Evolutionary conservation across 2,329 filamentous ascomycete species (phyloP).

Genomic region (Diaporthe citrichinensis): DNA sequence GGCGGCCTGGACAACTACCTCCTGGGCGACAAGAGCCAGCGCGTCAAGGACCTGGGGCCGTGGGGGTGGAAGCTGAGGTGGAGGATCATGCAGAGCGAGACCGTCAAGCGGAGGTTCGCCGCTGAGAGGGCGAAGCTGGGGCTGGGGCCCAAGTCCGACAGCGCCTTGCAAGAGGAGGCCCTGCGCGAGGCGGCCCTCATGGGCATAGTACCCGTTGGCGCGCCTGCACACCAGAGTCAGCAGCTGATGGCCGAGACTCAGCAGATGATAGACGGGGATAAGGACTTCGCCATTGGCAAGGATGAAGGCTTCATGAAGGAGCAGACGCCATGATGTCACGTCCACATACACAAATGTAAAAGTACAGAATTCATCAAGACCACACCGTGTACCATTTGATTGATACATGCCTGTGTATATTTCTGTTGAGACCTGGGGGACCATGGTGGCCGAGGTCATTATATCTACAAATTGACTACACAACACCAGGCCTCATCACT

Average conservation of each 20-base stretch:
- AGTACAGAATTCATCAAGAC: not conserved
- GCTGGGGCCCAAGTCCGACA: conserved; percentile 65
- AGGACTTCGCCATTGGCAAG: conserved; percentile 55
- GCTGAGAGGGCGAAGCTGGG: conserved; percentile 76
- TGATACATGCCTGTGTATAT: conserved; percentile 3
- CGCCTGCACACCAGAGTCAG: conserved; percentile 22
- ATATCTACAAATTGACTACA: conserved; percentile 9
- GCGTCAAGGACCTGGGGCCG: conserved; percentile 89
- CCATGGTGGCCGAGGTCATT: not conserved
- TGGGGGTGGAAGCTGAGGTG: conserved; percentile 92
- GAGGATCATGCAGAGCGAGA: conserved; percentile 84
- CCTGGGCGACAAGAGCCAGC: conserved; percentile 80
- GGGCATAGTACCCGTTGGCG: not conserved
- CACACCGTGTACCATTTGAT: not conserved
- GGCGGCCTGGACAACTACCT: conserved; percentile 95
- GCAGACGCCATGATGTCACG: conserved; percentile 34
- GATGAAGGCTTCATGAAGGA: conserved; percentile 50
- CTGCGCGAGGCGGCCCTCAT: conserved; percentile 29
- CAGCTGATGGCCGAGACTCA: conserved; percentile 57
- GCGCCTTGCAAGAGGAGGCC: conserved; percentile 45
- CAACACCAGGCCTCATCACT: not conserved
- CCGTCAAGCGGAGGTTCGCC: conserved; percentile 76
- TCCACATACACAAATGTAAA: conserved; percentile 15
- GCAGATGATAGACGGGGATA: conserved; percentile 56
- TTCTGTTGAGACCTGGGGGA: not conserved